Evolutionary conservation across 345 rosid genomes (phyloP), one percentile per base, ranked within the genome.

Genomic region (Camelina sativa): DNA sequence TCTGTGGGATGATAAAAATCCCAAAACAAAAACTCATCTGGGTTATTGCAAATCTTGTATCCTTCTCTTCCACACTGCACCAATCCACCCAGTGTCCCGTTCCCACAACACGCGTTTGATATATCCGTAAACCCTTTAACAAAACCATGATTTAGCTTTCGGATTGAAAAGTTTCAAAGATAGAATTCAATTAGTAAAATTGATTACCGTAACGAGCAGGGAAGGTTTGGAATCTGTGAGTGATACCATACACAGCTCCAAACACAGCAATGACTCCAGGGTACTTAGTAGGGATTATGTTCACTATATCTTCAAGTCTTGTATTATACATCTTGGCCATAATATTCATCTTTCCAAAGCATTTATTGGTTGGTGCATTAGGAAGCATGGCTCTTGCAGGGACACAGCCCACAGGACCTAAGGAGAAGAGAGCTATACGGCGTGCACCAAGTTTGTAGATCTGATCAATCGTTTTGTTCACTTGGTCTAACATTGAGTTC

Each of bases 1-100:
- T 88, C 87, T 2, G 87, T 77, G 1, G 91, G 92, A 80, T 86
- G 92, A 65, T 84, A 87, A 59, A 80, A 86, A 68, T 90, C 96
- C 92, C 89, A 82, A 58, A 86, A 90, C 71, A 90, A 12, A 62
- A 65, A 85, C 62, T 38, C 53, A 0, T 79, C 60, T 8, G 85
- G 83, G 41, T 86, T 82, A 16, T 37, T 37, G 72, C 91, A 90
- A 34, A 80, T 64, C 73, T 79, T 81, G 75, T 84, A 90, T 0
- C 89, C 88, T 53, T 85, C 79, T 60, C 30, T 81, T 61, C 96
- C 92, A 65, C 96, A 84, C 41, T 86, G 90, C 23, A 76, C 4
- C 71, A 75, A 15, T 62, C 92, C 91, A 59, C 84, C 74, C 0
- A 85, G 75, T 17, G 59, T 64, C 35, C 92, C 91, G 6, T 60